Evolutionary conservation across 1,284 basidiomycete species (phyloP), one percentile per base, ranked within the genome.

Genomic region (Neonothopanus nambi): DNA sequence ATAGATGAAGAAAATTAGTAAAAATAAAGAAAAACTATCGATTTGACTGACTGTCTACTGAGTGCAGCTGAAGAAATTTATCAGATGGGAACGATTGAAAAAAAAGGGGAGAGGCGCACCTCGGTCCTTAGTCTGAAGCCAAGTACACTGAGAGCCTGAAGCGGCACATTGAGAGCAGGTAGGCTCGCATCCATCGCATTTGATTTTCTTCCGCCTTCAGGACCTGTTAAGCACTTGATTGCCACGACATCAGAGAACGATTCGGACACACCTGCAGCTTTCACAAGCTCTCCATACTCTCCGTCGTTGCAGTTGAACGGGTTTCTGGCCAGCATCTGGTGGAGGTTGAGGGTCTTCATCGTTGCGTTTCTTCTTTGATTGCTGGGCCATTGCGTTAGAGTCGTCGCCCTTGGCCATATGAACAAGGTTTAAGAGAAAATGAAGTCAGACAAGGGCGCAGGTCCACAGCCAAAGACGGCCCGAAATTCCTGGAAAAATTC

Each of bases 121-220:
- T 53, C 89, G 81, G 68, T 92, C 89, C 71, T 91, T 92, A 8
- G 89, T 92, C 71, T 92, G 89, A 39, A 91, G 73, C 89, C 89
- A 92, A 39, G 87, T 89, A 65, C 89, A 92, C 60, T 84, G 81
- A 4, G 87, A 85, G 49, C 82, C 82, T 11, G 87, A 87, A 36
- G 81, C 72, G 13, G 80, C 67, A 65, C 89, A 92, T 62, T 92
- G 90, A 0, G 87, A 85, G 61, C 89, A 92, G n/a, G 85, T 87
- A 12, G 89, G 89, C 65, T 92, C 89, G 62, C 75, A 80, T 58
- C 89, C 90, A 73, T 92, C 90, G 69, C 90, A 92, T 68, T 92
- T 92, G 67, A 92, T 91, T 79, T 92, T 92, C 80, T 92, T 92
- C 58, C 89, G 82, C 58, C 89, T 91, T 66, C 54, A 44, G 44